Evolutionary conservation across 768 basidiomycete genomes (phyloP).

Genomic region (Podaxis carcinomalis): DNA sequence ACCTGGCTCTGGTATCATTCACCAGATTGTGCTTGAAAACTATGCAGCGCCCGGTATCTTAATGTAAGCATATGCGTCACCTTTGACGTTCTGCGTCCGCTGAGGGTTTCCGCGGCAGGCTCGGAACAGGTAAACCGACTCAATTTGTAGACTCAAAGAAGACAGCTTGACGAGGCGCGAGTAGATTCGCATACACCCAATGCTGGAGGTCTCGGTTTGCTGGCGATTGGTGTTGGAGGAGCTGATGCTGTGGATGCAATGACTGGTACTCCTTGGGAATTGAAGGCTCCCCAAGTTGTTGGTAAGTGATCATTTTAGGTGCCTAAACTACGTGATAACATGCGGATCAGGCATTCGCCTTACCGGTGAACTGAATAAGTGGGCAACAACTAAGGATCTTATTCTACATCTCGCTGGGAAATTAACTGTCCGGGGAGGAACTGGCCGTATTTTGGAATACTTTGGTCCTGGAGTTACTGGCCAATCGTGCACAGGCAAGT

Average conservation of each 20-base stretch:
- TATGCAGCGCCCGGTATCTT: constrained; percentile 95
- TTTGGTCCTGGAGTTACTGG: constrained; percentile 87
- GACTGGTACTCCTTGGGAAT: constrained; percentile 97
- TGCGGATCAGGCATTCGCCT: constrained; percentile 69
- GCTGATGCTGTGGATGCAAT: constrained; percentile 98
- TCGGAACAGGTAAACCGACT: constrained; percentile 63
- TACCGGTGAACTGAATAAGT: constrained; percentile 81
- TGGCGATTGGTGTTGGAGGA: constrained; percentile 98
- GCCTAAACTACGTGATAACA: background rate
- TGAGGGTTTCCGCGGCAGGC: constrained; percentile 36
- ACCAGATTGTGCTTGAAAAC: constrained; percentile 97
- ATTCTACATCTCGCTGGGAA: constrained; percentile 93
- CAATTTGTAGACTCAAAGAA: background rate
- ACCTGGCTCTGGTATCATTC: constrained; percentile 95
- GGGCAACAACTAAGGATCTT: constrained; percentile 95
- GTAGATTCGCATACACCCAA: constrained; percentile 97
- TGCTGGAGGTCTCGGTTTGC: constrained; percentile 92
- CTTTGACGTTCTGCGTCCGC: background rate
- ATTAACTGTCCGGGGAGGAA: constrained; percentile 93
- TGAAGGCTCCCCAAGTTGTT: constrained; percentile 84
- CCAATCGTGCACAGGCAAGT: constrained; percentile 88
- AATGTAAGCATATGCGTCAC: constrained; percentile 51
- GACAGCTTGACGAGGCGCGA: background rate
- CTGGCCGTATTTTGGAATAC: constrained; percentile 94
- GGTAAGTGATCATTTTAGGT: constrained; percentile 39